A percentile compares a stretch with the other conserved stretches of the same genome.
phyloP scores from a whole-genome alignment of 1,284 basidiomycete genomes.

The Austropuccinia psidii region DNA sequence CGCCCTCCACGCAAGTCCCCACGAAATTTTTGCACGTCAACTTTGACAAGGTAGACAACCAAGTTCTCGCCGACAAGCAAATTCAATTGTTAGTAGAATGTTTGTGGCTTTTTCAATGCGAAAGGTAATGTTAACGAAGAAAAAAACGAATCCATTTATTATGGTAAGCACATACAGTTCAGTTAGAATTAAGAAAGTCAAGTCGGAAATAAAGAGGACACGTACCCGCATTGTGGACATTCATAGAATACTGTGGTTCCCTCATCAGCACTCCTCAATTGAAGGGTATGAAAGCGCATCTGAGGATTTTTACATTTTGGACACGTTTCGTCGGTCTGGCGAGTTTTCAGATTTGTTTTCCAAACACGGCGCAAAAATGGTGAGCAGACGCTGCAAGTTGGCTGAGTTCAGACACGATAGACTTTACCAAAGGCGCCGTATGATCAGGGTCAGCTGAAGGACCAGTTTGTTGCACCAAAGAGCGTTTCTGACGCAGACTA shows the following conservation, averaged over 20 bases:
- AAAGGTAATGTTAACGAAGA: too few species aligned
- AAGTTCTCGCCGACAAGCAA: too few species aligned
- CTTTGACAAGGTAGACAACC: too few species aligned
- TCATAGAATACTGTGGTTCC: constrained; percentile 48
- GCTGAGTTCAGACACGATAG: not conserved
- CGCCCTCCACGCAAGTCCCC: too few species aligned
- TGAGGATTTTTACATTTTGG: constrained; percentile 59
- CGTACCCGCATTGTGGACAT: constrained; percentile 47
- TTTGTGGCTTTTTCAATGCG: too few species aligned
- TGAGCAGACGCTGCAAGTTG: not conserved
- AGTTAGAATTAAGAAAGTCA: not conserved
- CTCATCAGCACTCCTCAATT: constrained; percentile 50
- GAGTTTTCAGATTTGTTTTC: constrained; percentile 23
- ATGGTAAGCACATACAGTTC: too few species aligned
- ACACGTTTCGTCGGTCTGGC: constrained; percentile 82
- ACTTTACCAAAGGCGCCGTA: constrained; percentile 25
- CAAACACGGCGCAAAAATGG: not conserved
- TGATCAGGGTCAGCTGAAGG: not conserved
- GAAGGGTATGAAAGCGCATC: constrained; percentile 51
- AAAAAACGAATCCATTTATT: too few species aligned
- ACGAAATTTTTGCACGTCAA: too few species aligned
- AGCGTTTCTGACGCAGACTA: constrained; percentile 73
- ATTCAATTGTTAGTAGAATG: too few species aligned
- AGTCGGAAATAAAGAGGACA: not conserved
- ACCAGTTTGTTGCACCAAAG: constrained; percentile 48